Conservation (phyloP, 202 grass and related monocot species). For the Saccharum hybrid region DNA sequence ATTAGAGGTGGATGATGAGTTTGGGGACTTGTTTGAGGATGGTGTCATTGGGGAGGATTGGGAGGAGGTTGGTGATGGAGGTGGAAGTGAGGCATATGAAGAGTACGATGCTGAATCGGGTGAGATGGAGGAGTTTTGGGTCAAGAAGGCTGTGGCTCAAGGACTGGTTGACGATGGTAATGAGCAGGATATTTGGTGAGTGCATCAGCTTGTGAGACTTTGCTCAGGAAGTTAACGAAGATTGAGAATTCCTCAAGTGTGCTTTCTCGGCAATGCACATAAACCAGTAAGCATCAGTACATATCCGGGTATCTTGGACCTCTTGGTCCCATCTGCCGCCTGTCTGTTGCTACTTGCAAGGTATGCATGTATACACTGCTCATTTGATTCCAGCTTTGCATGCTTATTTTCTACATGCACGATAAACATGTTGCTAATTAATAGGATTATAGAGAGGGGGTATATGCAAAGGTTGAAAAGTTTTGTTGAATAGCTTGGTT, state of each 20-base stretch:
- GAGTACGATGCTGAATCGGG: not conserved
- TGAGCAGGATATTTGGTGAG: not conserved
- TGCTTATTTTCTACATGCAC: not conserved
- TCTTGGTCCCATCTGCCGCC: not conserved
- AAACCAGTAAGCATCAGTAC: not conserved
- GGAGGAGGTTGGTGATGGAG: not conserved
- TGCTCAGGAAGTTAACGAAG: not conserved
- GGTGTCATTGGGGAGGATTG: not conserved
- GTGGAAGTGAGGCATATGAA: not conserved
- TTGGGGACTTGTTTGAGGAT: not conserved
- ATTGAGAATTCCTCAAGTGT: not conserved
- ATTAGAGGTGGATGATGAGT: not conserved
- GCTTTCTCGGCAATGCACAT: not conserved
- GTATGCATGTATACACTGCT: not conserved
- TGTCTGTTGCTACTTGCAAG: not conserved
- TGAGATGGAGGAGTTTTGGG: not conserved
- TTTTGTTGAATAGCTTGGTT: not conserved
- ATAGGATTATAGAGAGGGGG: not conserved
- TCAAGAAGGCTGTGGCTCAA: not conserved
- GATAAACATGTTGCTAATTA: not conserved
- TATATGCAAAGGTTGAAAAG: not conserved
- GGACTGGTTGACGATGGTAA: not conserved
- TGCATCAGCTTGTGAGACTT: not conserved
- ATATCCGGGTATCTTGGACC: not conserved
- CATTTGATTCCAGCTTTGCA: not conserved